Evolutionary conservation across 2,329 filamentous ascomycete genomes (phyloP).

Genomic region (Gyromitra esculenta): DNA sequence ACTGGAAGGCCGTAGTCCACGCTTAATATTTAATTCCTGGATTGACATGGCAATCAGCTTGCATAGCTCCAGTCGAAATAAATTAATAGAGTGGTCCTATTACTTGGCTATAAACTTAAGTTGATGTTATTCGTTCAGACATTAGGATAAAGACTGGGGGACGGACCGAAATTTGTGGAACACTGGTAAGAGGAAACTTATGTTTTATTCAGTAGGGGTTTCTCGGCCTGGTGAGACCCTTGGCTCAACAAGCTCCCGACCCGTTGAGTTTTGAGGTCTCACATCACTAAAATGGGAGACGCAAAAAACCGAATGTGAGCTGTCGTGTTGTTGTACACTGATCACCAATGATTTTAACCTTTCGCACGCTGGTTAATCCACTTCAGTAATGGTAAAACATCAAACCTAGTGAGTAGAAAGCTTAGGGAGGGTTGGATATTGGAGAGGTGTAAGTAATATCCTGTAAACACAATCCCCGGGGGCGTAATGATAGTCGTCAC

Average conservation of each 20-base stretch:
- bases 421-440: background rate
- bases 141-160: background rate
- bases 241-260: background rate
- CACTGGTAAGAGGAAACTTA: background rate
- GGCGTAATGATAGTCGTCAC: too few species aligned
- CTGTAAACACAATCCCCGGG: too few species aligned
- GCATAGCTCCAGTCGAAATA: background rate
- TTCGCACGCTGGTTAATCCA: background rate
- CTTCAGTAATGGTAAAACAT: conserved; percentile 7
- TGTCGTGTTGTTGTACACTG: background rate
- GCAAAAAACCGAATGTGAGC: conserved; percentile 1
- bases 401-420: background rate
- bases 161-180: background rate
- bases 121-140: background rate
- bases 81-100: background rate
- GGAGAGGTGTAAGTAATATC: background rate
- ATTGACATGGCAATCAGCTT: background rate
- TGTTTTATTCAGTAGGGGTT: background rate
- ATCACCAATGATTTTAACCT: background rate
- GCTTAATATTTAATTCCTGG: background rate
- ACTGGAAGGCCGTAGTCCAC: background rate
- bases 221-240: background rate
- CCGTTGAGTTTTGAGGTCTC: background rate
- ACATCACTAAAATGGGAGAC: background rate
- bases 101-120: background rate